Evolutionary conservation across 108 stramenopile genomes (phyloP).

Genomic region (Skeletonema marinoi): DNA sequence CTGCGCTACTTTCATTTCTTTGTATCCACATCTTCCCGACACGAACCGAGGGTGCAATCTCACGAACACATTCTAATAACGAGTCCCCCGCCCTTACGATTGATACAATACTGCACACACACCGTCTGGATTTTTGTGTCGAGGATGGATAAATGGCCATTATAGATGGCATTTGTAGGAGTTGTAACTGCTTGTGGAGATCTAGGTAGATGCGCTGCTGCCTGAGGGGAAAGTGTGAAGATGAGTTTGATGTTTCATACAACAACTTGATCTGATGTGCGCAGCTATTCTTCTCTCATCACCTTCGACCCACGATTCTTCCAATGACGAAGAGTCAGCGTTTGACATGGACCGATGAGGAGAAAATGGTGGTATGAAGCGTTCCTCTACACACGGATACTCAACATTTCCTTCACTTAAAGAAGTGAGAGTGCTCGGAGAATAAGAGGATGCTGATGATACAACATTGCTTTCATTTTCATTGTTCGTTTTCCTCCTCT

Average conservation of each 20-base stretch:
- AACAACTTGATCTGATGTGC: no score
- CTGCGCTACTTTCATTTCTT: conserved; percentile 85
- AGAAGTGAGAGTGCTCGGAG: no score
- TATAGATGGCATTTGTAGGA: conserved; percentile 69
- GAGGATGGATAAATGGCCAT: conserved; percentile 45
- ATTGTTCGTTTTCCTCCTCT: no score
- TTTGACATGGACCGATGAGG: no score
- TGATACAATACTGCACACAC: conserved; percentile 81
- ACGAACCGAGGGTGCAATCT: conserved; percentile 67
- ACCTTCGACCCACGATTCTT: conserved; percentile 47
- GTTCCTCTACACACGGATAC: no score
- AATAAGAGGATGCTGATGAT: no score
- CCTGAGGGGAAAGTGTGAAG: no score
- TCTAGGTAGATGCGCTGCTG: conserved; percentile 76
- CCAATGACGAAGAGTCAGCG: no score
- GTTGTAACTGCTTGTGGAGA: conserved; percentile 53
- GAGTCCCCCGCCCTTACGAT: conserved; percentile 95
- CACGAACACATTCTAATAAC: conserved; percentile 85
- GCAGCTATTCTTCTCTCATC: not conserved
- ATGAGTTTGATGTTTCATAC: no score
- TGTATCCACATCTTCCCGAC: conserved; percentile 98
- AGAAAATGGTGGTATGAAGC: no score
- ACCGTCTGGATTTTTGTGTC: conserved; percentile 38
- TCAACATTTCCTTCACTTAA: no score
- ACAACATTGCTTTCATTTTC: no score